Evolutionary conservation across 441 rosid species (phyloP).

Genomic region (Gossypium lobatum): DNA sequence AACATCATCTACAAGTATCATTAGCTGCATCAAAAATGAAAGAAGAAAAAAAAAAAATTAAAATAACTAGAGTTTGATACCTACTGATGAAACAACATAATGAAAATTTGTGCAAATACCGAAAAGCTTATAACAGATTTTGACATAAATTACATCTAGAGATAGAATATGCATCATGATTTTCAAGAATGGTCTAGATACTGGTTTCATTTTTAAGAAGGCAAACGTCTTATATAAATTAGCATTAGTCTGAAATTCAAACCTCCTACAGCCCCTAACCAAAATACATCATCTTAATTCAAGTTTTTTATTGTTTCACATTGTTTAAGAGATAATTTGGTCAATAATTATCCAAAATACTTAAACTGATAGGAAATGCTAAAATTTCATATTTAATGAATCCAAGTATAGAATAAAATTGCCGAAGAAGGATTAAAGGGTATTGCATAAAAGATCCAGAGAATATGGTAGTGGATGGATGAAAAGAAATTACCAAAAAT

Average conservation of each 20-base stretch:
- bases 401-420: not conserved
- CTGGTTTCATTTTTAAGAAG: not conserved
- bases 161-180: not conserved
- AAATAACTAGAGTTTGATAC: not conserved
- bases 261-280: not conserved
- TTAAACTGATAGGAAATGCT: not conserved
- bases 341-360: not conserved
- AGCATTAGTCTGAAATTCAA: not conserved
- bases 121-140: not conserved
- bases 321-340: not conserved
- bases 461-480: not conserved
- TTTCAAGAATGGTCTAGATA: not conserved
- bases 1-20: slow-evolving; percentile 75
- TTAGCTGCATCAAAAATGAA: slow-evolving; percentile 43
- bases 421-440: not conserved
- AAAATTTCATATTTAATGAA: not conserved
- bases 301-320: not conserved
- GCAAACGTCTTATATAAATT: not conserved
- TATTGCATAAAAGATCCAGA: not conserved
- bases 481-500: not conserved
- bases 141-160: not conserved
- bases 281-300: not conserved
- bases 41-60: not conserved
- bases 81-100: not conserved
- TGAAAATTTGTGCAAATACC: not conserved